Evolutionary conservation across 352 stramenopile genomes (phyloP).

Genomic region (Phytophthora cactorum): DNA sequence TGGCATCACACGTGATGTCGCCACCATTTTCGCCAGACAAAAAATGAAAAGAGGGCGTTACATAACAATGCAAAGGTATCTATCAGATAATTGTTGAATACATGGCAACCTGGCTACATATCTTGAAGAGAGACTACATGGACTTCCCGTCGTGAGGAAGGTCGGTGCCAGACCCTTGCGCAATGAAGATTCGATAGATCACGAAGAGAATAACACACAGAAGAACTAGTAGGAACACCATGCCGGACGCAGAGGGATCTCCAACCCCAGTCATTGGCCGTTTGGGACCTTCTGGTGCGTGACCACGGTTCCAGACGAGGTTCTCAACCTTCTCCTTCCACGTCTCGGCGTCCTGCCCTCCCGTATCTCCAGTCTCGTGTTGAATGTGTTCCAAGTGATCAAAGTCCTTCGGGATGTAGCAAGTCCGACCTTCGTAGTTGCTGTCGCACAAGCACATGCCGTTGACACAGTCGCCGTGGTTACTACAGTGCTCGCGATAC

Average conservation of each 20-base stretch:
- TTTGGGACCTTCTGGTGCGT: slow-evolving; percentile 31
- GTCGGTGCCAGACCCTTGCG: slow-evolving; percentile 11
- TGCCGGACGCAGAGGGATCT: slow-evolving; percentile 41
- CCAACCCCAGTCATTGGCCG: slow-evolving; percentile 27
- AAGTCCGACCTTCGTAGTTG: slow-evolving; percentile 79
- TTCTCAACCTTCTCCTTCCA: slow-evolving; percentile 71
- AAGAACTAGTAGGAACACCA: slow-evolving; percentile 50
- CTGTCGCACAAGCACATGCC: slow-evolving; percentile 74
- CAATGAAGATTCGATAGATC: slow-evolving; percentile 47
- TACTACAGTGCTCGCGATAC: slow-evolving; percentile 84
- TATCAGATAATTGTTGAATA: slow-evolving; percentile 27
- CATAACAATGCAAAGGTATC: slow-evolving; percentile 12
- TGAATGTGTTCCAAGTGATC: slow-evolving; percentile 39
- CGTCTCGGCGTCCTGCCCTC: slow-evolving; percentile 45
- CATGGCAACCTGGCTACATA: slow-evolving; percentile 23
- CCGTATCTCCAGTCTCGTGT: slow-evolving; percentile 30
- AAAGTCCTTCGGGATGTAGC: slow-evolving; percentile 79
- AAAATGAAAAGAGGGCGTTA: slow-evolving; percentile 13
- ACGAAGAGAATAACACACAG: slow-evolving; percentile 51
- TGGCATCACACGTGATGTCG: slow-evolving; percentile 59
- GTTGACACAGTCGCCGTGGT: slow-evolving; percentile 85
- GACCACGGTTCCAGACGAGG: slow-evolving; percentile 57
- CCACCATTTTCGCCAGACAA: slow-evolving; percentile 30
- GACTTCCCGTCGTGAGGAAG: slow-evolving; percentile 40
- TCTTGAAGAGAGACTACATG: slow-evolving; percentile 26